Evolutionary conservation across 108 stramenopile species (phyloP), one percentile per base, ranked within the genome.

Genomic region (Pseudonitzschia pungens): DNA sequence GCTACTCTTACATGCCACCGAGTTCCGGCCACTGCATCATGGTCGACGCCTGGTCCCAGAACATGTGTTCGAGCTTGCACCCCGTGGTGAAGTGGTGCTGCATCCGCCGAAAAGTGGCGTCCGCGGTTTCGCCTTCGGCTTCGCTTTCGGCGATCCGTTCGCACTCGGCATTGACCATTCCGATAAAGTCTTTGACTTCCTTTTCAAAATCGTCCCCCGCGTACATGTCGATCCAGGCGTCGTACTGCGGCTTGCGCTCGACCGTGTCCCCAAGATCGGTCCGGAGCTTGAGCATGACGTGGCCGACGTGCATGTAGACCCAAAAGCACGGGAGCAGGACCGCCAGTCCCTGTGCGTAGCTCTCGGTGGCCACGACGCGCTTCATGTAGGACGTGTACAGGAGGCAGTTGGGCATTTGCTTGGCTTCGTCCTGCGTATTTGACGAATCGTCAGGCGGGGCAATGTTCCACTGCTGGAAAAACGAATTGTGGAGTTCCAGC

Each of bases 141-240:
- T 41, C 33, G 3, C 41, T 65, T 31, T 28, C n/a, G 4, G 12
- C 26, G 4, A 67, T 48, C 9, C 43, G 43, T 18, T 69, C 16
- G 58, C 67, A 69, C 40, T 68, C 75, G 31, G 58, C 68, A 64
- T 93, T 87, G 32, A 90, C 91, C 69, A 93, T 78, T 21, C 71
- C 87, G 75, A 88, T 90, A 77, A 89, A 96, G 54, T 86, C 87
- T 0, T 62, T 84, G n/a, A 81, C 92, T 48, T 89, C 88, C 45
- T 80, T 83, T 72, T 87, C 90, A 70, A 96, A 96, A 0, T 87
- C 94, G 27, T 91, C 91, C 29, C 89, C 87, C 14, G 75, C 89
- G 68, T 95, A 95, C 88, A 92, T 89, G 68, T 95, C 91, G 75
- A 95, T 95, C 94, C 94, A 95, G 12, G 89, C 89, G 81, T 95